Conservation (phyloP, 1,284 basidiomycete species). For the Xerocomus amazonicus region DNA sequence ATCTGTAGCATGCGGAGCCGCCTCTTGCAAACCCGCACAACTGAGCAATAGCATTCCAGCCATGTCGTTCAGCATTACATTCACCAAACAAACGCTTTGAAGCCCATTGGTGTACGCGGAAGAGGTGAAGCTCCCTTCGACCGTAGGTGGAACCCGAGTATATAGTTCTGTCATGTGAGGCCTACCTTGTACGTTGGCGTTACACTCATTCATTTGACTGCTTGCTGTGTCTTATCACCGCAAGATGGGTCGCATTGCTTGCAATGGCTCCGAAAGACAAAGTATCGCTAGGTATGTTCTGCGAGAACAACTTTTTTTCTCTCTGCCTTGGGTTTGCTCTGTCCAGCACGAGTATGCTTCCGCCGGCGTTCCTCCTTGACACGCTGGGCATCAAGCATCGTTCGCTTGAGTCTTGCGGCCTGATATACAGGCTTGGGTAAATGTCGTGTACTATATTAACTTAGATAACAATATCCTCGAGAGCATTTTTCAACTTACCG, state of each 20-base stretch:
- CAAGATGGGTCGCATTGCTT: constrained; percentile 9
- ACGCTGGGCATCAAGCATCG: constrained; percentile 87
- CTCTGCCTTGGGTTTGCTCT: constrained; percentile 89
- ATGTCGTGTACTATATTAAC: constrained; percentile 68
- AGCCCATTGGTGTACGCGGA: too few relatives aligned
- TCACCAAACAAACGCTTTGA: too few relatives aligned
- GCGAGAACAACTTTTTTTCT: constrained; percentile 80
- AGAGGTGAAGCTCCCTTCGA: too few relatives aligned
- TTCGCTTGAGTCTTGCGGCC: constrained; percentile 83
- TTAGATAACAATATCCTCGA: constrained; percentile 10
- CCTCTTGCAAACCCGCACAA: too few relatives aligned
- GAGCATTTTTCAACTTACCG: constrained; percentile 47
- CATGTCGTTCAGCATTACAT: too few relatives aligned
- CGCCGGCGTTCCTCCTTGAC: constrained; percentile 94
- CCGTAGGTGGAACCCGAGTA: too few relatives aligned
- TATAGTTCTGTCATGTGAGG: not conserved
- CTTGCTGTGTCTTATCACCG: not conserved
- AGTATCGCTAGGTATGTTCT: constrained; percentile 59
- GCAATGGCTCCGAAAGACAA: constrained; percentile 10
- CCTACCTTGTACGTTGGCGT: constrained; percentile 6
- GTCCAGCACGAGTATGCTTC: constrained; percentile 82
- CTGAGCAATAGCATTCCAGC: too few relatives aligned
- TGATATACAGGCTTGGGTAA: constrained; percentile 90
- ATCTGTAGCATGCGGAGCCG: too few relatives aligned
- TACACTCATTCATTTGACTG: constrained; percentile 1